Base-by-base conservation (phyloP, 805 yeast genomes). In the Cephaloascus albidus region DNA sequence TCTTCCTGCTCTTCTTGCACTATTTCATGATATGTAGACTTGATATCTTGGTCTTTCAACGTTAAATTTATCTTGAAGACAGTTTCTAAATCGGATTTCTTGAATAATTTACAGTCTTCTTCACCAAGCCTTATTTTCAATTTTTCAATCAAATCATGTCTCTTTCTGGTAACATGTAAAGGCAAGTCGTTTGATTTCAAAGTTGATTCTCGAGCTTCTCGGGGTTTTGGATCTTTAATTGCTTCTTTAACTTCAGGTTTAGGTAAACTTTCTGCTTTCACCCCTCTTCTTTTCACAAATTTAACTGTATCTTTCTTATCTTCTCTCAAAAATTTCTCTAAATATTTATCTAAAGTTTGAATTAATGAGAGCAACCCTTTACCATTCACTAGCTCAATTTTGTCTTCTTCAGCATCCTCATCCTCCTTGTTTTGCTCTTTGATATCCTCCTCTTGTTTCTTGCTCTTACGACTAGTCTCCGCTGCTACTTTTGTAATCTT, bases 241-340 rank as follows among this genome's bases (percentile, higher is more conserved):
- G 10, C 12, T 23, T 23, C 34, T 32, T 15, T 32, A 32, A 10
- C 10, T 14, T 8, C 10, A 10, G 6, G 34, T 14, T 15, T 32
- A 1, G 43, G 26, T 17, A 20, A 36, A 4, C 41, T 31, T 3
- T 33, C 35, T 18, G 30, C 37, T 12, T 35, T 30, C 36, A 41
- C 41, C 20, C 41, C 42, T 40, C 41, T 51, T 20, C 37, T 36
- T 46, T 65, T 69, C 23, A 81, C 79, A 47, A 82, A 67, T 51
- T 78, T 83, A 43, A 83, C 60, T 0, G 85, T 78, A 18, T 72
- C 74, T 34, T 71, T 68, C 47, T 78, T 79, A 45, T 80, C 80
- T 55, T 68, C 70, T 36, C 72, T 67, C 41, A 84, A 60, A 48
- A 81, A 75, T 34, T 51, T 47, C 49, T 83, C 90, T 38, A 83